Percentiles rank a stretch among this genome's conserved stretches.
These are phyloP conservation scores for Saturnispora dispora DNA, from an alignment of 805 yeast species.

Conservation along the genomic window DNA sequence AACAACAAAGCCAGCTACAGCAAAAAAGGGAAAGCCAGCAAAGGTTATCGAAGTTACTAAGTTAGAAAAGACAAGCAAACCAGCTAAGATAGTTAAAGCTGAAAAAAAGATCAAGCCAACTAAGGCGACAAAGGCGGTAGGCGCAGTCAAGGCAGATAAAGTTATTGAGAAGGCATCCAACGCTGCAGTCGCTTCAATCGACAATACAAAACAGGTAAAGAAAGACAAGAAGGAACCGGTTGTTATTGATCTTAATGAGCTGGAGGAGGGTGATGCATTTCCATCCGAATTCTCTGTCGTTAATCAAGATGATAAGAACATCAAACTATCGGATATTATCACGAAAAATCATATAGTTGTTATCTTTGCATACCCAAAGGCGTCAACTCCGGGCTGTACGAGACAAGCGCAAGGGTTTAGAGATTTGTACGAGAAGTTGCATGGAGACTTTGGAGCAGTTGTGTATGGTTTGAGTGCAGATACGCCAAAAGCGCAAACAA, in stretches of 20 bases:
- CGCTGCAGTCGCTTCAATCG: background rate
- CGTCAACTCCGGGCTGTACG: conserved; percentile 95
- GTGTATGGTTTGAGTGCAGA: conserved; percentile 84
- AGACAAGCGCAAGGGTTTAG: conserved; percentile 89
- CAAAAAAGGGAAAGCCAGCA: background rate
- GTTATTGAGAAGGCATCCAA: background rate
- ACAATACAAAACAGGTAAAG: background rate
- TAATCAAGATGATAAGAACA: conserved; percentile 45
- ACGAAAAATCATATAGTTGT: conserved; percentile 35
- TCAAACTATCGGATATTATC: conserved; percentile 22
- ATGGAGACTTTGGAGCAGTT: conserved; percentile 36
- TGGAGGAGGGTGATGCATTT: conserved; percentile 13
- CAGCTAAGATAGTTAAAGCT: background rate
- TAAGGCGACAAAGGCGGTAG: background rate
- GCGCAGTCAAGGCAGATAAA: background rate
- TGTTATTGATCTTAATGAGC: conserved; percentile 3
- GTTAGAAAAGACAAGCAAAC: background rate
- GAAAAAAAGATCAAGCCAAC: background rate
- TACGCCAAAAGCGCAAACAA: conserved; percentile 65
- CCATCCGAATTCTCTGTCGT: conserved; percentile 7
- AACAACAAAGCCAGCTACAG: background rate
- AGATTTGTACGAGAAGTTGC: conserved; percentile 46
- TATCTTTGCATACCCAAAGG: conserved; percentile 78
- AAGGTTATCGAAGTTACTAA: background rate
- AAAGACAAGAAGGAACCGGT: background rate